phyloP scores from a whole-genome alignment of 345 rosid species.

The Hibiscus syriacus region DNA sequence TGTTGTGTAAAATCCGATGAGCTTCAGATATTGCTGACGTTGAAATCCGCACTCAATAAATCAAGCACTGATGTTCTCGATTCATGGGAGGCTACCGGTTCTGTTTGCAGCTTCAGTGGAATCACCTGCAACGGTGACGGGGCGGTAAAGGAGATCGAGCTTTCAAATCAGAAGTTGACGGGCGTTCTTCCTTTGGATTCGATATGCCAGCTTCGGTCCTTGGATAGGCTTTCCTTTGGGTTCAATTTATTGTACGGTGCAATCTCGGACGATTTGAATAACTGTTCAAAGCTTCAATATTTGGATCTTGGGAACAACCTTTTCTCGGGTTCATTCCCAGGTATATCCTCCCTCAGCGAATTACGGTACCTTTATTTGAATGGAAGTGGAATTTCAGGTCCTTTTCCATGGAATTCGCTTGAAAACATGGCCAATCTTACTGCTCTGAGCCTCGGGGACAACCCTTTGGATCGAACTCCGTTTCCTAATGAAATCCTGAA shows the following conservation, averaged over 20 bases:
- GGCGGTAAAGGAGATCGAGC: slow-evolving; percentile 60
- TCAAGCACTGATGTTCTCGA: slow-evolving; percentile 29
- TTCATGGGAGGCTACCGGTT: slow-evolving; percentile 39
- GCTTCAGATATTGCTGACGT: slow-evolving; percentile 37
- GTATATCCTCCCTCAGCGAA: slow-evolving; percentile 38
- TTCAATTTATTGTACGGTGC: slow-evolving; percentile 43
- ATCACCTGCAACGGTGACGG: slow-evolving; percentile 38
- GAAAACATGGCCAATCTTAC: slow-evolving; percentile 38
- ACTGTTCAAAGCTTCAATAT: slow-evolving; percentile 47
- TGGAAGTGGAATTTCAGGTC: slow-evolving; percentile 51
- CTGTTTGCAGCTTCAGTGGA: slow-evolving; percentile 51
- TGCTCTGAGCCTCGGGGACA: slow-evolving; percentile 61
- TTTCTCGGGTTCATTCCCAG: slow-evolving; percentile 59
- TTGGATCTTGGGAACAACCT: slow-evolving; percentile 69
- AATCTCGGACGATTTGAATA: slow-evolving; percentile 29
- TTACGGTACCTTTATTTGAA: slow-evolving; percentile 51
- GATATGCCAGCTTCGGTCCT: slow-evolving; percentile 45
- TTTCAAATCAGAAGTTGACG: slow-evolving; percentile 32
- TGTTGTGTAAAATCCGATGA: slow-evolving; percentile 39
- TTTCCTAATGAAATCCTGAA: slow-evolving; percentile 41
- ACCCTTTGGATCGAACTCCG: slow-evolving; percentile 32
- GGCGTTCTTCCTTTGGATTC: slow-evolving; percentile 51
- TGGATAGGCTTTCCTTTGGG: slow-evolving; percentile 67
- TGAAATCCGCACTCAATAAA: slow-evolving; percentile 34
- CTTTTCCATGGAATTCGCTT: slow-evolving; percentile 68